Evolutionary conservation across 805 yeast genomes (phyloP), one percentile per base, ranked within the genome.

Genomic region (Metschnikowia aberdeeniae): DNA sequence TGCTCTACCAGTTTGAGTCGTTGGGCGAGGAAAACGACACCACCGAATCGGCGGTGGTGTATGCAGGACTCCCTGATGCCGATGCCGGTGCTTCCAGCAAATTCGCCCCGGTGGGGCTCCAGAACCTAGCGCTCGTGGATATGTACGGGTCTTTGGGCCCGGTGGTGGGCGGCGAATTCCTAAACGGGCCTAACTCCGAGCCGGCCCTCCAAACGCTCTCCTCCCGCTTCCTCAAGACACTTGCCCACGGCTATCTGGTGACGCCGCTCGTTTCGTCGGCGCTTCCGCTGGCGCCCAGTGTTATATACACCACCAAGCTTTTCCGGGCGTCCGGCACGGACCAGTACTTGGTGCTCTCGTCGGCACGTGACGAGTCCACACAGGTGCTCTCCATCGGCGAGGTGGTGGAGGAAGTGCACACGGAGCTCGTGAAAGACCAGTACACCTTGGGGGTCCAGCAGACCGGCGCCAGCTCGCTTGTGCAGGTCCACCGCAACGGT

Each of bases 381-480:
- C 68, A 86, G 45, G 85, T 89, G 0, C 63, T 93, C 13, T 75
- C 85, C 2, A 81, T 88, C 40, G 95, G 93, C 6, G 96, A 86
- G 52, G 80, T 79, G 0, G 87, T 87, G 2, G 89, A 84, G 46
- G 89, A 86, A 55, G 84, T 84, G 7, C 83, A 81, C 46, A 80
- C 90, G 0, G 82, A 84, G 0, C 68, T 89, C n/a, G 62, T 74
- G 1, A 56, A 72, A 0, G 70, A 74, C 28, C 79, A 78, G 29
- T 72, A 77, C 2, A 89, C 98, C 0, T 54, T 92, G 2, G 78
- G 76, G 3, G 82, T 87, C 0, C 81, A 79, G 37, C 87, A 83
- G 53, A 70, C 90, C 46, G 95, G 95, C 0, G 47, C 51, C 2
- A 55, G 62, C 3, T 78, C 92, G 0, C 60, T 89, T 0, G 77